A percentile compares a stretch with the other conserved stretches of the same genome.
phyloP scores from a whole-genome alignment of 2,329 filamentous ascomycete genomes.

The Aspergillus sp. region DNA sequence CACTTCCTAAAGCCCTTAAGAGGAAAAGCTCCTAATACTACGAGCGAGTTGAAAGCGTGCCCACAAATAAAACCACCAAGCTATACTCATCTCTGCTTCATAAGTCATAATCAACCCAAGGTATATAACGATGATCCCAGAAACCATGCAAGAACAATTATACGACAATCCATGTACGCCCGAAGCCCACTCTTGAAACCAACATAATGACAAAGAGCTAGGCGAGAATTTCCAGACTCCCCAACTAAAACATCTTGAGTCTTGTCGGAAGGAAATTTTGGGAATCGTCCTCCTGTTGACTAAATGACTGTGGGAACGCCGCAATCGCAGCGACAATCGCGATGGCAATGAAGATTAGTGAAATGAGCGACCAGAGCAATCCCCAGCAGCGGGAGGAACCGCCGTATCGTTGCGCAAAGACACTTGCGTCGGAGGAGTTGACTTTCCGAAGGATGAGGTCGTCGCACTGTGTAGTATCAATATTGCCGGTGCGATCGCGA shows the following conservation, averaged over 20 bases:
- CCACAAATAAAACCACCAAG: background rate
- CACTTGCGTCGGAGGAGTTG: slow-evolving; percentile 77
- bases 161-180: background rate
- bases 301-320: slow-evolving; percentile 72
- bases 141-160: background rate
- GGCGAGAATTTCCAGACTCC: background rate
- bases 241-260: background rate
- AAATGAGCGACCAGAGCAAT: slow-evolving; percentile 76
- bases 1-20: background rate
- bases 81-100: background rate
- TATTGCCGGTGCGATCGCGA: background rate
- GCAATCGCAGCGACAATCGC: slow-evolving; percentile 78
- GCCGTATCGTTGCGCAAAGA: slow-evolving; percentile 77
- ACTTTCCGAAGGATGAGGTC: slow-evolving; percentile 80
- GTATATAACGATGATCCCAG: background rate
- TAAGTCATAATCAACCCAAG: background rate
- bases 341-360: slow-evolving; percentile 70
- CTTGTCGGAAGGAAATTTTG: slow-evolving; percentile 65
- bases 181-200: background rate
- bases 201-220: background rate
- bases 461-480: slow-evolving; percentile 60
- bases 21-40: background rate
- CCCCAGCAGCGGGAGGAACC: slow-evolving; percentile 83
- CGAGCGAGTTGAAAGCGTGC: background rate
- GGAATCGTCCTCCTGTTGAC: slow-evolving; percentile 70